Conservation (phyloP, 768 basidiomycete genomes). For the Butyriboletus loyo region DNA sequence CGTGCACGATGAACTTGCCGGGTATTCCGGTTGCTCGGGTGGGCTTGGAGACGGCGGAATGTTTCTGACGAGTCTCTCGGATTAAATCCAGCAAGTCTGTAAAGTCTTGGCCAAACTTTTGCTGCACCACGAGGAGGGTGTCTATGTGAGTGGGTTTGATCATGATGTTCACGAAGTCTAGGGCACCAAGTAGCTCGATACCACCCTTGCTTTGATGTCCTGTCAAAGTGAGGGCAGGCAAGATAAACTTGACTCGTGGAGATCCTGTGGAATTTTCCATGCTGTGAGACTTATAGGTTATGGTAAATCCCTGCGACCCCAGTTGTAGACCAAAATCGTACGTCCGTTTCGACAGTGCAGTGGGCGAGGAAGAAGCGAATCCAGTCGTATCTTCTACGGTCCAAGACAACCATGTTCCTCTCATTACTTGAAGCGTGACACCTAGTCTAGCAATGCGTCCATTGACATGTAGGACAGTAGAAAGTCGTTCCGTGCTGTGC, state of each 20-base stretch:
- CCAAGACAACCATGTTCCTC: conserved; percentile 85
- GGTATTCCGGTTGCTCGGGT: conserved; percentile 14
- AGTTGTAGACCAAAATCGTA: conserved; percentile 64
- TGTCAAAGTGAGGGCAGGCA: conserved; percentile 64
- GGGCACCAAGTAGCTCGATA: conserved; percentile 53
- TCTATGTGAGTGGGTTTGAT: conserved; percentile 85
- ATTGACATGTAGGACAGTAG: conserved; percentile 46
- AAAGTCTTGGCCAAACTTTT: conserved; percentile 88
- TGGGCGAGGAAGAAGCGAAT: conserved; percentile 43
- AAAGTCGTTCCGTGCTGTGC: conserved; percentile 5
- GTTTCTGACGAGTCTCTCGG: conserved; percentile 50
- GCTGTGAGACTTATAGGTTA: conserved; percentile 47
- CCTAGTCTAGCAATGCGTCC: conserved; percentile 48
- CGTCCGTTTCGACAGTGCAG: conserved; percentile 30
- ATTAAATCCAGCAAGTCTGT: conserved; percentile 72
- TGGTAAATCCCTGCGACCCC: conserved; percentile 55
- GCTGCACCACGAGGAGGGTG: conserved; percentile 76
- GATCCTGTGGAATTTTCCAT: conserved; percentile 35
- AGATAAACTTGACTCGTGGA: conserved; percentile 56
- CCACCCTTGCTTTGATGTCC: conserved; percentile 49
- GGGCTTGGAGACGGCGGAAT: conserved; percentile 8
- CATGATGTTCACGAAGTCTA: conserved; percentile 69
- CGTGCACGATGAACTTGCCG: conserved; percentile 44
- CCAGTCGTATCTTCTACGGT: conserved; percentile 49
- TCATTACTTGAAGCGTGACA: conserved; percentile 78